A percentile compares a stretch with the other conserved stretches of the same genome.
phyloP scores from a whole-genome alignment of 148 eudicot species.

The Arctostaphylos glauca region DNA sequence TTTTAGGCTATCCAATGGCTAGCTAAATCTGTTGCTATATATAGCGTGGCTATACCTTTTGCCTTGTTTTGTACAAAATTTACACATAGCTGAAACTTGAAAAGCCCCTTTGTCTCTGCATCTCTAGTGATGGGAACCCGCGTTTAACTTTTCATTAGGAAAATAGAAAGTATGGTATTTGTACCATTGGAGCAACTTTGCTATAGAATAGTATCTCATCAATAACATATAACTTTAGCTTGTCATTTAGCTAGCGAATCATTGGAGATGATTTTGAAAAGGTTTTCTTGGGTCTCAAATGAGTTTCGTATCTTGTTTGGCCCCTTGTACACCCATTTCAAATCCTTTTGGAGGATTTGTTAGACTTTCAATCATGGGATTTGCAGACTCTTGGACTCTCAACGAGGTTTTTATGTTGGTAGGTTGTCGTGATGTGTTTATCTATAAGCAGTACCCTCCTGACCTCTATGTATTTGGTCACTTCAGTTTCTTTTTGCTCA shows the following conservation, averaged over 20 bases:
- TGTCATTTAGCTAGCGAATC: not conserved
- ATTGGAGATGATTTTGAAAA: not conserved
- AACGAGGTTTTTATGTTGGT: not conserved
- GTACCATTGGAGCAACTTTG: not conserved
- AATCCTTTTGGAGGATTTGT: not conserved
- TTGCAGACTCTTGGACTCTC: not conserved
- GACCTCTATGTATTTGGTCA: not conserved
- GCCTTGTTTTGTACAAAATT: not conserved
- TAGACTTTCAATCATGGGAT: not conserved
- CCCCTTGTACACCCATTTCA: not conserved
- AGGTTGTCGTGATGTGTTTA: not conserved
- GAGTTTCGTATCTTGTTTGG: not conserved
- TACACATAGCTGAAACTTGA: not conserved
- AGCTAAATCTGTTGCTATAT: not conserved
- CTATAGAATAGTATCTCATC: not conserved
- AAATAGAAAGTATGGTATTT: not conserved
- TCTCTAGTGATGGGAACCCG: not conserved
- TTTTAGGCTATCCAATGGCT: not conserved
- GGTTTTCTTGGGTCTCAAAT: not conserved
- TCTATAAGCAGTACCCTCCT: not conserved
- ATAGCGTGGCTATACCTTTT: not conserved
- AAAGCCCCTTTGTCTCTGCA: not conserved
- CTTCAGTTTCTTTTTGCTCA: not conserved
- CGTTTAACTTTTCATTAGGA: not conserved
- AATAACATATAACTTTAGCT: not conserved